Percentiles rank a stretch among this genome's conserved stretches.
Conservation (phyloP, 495 filamentous ascomycete species). For the Rostrohypoxylon terebratum region DNA sequence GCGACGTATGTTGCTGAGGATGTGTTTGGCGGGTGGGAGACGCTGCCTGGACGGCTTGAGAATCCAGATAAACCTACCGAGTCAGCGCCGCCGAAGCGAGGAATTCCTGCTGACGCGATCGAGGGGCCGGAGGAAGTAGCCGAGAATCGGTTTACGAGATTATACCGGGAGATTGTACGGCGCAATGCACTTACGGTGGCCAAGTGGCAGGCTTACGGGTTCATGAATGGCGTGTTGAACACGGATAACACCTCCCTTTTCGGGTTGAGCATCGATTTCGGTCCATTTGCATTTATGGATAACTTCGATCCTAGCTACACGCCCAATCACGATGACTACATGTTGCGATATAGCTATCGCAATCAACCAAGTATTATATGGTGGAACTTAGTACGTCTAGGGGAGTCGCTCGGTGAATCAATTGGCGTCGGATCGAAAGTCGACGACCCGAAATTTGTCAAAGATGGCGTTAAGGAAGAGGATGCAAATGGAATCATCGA, state of each 20-base stretch:
- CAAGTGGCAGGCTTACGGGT: conserved; percentile 95
- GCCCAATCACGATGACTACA: conserved; percentile 94
- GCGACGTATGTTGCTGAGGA: conserved; percentile 87
- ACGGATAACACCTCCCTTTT: conserved; percentile 96
- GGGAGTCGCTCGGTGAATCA: conserved; percentile 90
- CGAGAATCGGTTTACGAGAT: conserved; percentile 86
- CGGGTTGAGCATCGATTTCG: conserved; percentile 91
- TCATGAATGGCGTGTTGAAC: conserved; percentile 95
- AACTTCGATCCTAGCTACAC: conserved; percentile 95
- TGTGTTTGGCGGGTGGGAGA: conserved; percentile 86
- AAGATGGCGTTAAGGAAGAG: conserved; percentile 76
- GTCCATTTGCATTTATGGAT: conserved; percentile 96
- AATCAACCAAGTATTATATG: conserved; percentile 97
- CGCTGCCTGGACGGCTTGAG: conserved; percentile 70
- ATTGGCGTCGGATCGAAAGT: conserved; percentile 76
- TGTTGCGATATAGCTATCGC: conserved; percentile 87
- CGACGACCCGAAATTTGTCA: conserved; percentile 76
- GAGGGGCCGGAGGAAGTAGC: conserved; percentile 72
- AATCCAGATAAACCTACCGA: conserved; percentile 56
- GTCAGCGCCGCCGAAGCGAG: conserved; percentile 55
- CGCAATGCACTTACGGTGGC: conserved; percentile 91
- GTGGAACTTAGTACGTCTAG: conserved; percentile 97
- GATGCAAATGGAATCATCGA: conserved; percentile 74
- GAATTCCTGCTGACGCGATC: conserved; percentile 65
- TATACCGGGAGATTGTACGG: conserved; percentile 88